Conservation (phyloP, 2,329 filamentous ascomycete species). For the Neophaeococcomyces aloes region DNA sequence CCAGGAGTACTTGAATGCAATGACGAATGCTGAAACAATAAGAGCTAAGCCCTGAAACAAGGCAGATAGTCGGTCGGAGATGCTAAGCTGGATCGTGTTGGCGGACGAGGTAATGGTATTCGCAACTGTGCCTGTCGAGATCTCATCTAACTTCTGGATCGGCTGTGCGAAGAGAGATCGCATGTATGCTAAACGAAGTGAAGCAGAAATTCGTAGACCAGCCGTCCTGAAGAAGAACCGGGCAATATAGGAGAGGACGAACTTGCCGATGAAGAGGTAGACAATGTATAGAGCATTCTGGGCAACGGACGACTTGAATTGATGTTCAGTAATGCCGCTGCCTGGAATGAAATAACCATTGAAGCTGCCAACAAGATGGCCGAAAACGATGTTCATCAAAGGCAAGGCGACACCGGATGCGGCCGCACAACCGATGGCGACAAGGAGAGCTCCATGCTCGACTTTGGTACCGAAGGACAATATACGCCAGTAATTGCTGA, state of each 20-base stretch:
- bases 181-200: constrained; percentile 41
- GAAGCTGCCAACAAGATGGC: constrained; percentile 45
- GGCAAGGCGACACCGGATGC: constrained; percentile 14
- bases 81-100: constrained; percentile 44
- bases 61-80: constrained; percentile 42
- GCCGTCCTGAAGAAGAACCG: constrained; percentile 42
- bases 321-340: constrained; percentile 32
- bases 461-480: constrained; percentile 18
- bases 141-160: constrained; percentile 39
- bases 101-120: constrained; percentile 43
- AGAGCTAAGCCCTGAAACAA: constrained; percentile 35
- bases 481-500: constrained; percentile 23
- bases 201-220: constrained; percentile 41
- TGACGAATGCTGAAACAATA: constrained; percentile 37
- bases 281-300: constrained; percentile 37
- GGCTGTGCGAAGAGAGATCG: constrained; percentile 40
- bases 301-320: constrained; percentile 43
- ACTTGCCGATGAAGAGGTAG: constrained; percentile 48
- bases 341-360: constrained; percentile 44
- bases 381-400: constrained; percentile 51
- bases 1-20: constrained; percentile 45
- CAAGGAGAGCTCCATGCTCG: constrained; percentile 15
- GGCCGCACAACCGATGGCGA: constrained; percentile 14
- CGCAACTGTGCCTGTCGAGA: constrained; percentile 41
- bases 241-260: constrained; percentile 45